These are phyloP conservation scores for Lupinus albus DNA, from an alignment of 306 rosid genomes.

Conservation along the genomic window DNA sequence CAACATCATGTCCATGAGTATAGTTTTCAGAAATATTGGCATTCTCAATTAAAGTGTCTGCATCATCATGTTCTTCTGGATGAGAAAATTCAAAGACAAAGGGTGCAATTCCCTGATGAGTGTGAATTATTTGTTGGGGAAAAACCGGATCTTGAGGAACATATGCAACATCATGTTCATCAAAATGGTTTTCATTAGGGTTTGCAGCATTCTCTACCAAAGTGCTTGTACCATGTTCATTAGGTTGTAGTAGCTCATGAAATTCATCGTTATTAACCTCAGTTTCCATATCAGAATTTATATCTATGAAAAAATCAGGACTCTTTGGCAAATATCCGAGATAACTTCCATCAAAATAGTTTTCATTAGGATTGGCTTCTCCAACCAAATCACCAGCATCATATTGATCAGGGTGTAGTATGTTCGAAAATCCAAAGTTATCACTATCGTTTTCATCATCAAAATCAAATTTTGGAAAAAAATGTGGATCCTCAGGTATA, in stretches of 20 bases:
- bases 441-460: too few species aligned
- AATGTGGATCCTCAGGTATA: too few species aligned
- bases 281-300: conserved; percentile 36
- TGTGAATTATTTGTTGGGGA: conserved; percentile 28
- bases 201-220: conserved; percentile 20
- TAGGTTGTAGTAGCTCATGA: conserved; percentile 27
- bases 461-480: too few species aligned
- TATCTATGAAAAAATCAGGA: conserved; percentile 35
- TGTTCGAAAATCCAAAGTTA: too few species aligned
- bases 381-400: too few species aligned
- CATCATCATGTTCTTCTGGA: conserved; percentile 37
- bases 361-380: too few species aligned
- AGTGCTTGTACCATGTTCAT: conserved; percentile 35
- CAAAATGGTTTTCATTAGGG: conserved; percentile 34
- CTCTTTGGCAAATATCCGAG: conserved; percentile 42
- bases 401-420: too few species aligned
- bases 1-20: conserved; percentile 37
- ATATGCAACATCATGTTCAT: conserved; percentile 34
- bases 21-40: conserved; percentile 30
- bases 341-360: conserved; percentile 37
- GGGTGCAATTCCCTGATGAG: conserved; percentile 37
- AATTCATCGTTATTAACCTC: conserved; percentile 33
- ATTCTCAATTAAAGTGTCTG: conserved; percentile 30
- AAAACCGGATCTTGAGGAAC: conserved; percentile 43
- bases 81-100: conserved; percentile 38